Percentiles rank a stretch among this genome's conserved stretches.
Conservation (phyloP, 805 yeast genomes). For the Wickerhamomyces canadensis region DNA sequence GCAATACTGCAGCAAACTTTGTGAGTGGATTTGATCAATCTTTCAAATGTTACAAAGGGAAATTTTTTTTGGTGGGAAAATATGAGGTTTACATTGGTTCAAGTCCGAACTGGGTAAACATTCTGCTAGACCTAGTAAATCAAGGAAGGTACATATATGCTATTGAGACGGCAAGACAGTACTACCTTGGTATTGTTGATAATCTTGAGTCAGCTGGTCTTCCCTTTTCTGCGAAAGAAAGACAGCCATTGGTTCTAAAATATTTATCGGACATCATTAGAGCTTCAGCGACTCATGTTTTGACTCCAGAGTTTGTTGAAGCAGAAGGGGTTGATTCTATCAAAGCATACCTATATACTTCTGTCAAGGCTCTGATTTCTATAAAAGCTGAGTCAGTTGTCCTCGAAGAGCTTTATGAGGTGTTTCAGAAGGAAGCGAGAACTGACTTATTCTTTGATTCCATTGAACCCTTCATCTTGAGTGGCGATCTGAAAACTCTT, state of each 20-base stretch:
- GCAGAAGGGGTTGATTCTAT: conserved; percentile 21
- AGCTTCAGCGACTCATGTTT: conserved; percentile 24
- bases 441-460: conserved; percentile 41
- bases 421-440: conserved; percentile 26
- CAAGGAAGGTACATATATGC: conserved; percentile 49
- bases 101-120: conserved; percentile 60
- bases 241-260: conserved; percentile 45
- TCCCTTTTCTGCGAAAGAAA: conserved; percentile 37
- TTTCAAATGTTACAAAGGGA: conserved; percentile 35
- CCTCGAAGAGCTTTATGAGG: conserved; percentile 42
- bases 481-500: conserved; percentile 39
- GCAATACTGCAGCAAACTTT: not conserved
- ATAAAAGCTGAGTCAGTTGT: conserved; percentile 30
- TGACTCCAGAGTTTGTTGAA: conserved; percentile 8
- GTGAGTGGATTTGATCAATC: conserved; percentile 18
- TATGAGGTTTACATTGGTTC: conserved; percentile 53
- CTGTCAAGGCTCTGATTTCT: conserved; percentile 37
- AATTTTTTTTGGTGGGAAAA: conserved; percentile 47
- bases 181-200: conserved; percentile 42
- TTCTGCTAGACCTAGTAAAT: conserved; percentile 51
- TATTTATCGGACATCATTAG: conserved; percentile 52
- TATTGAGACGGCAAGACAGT: conserved; percentile 46
- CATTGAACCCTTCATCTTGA: conserved; percentile 46
- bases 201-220: conserved; percentile 49
- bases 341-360: conserved; percentile 28